Base-by-base conservation (phyloP, 805 yeast species). In the Jamesozyma spencerorum region DNA sequence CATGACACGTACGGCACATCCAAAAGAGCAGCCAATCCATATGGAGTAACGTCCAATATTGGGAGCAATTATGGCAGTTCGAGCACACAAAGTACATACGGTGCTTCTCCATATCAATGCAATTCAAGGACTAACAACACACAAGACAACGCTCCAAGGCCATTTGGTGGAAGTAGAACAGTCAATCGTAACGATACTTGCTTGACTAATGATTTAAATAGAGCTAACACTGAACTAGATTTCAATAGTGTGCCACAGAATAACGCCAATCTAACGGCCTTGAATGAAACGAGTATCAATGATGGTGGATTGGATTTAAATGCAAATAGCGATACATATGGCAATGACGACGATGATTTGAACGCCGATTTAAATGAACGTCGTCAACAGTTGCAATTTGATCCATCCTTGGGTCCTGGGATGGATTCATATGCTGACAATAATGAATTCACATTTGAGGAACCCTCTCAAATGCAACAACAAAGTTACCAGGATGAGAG, bases 401-500 rank as follows among this genome's bases (percentile, higher is more conserved):
- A 48, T 28, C 40, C 57, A 31, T 53, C 49, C n/a, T n/a, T n/a
- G n/a, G n/a, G n/a, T 46, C 36, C 53, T 43, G 20, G 47, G 6
- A 28, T 31, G 14, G 38, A 36, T 28, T 26, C 18, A 5, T 14
- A 18, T 6, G 12, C 17, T 14, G 28, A 27, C 10, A 27, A 18
- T 5, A 24, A 24, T 26, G 24, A 22, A 10, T 29, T 27, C 18
- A 27, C 27, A 3, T 39, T 28, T 13, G 41, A 39, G 18, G 18
- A 53, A 31, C 45, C 42, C 24, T 62, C 17, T 58, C 12, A 20
- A 11, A 22, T 4, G 27, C 26, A 18, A 13, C 34, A 70, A 28
- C 80, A 81, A 41, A 87, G 81, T 48, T 83, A 78, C 53, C 88
- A 80, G 47, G 79, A 81, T 15, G 83, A 81, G 53, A 80, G 75